phyloP scores from a whole-genome alignment of 306 rosid species.

The Cicer arietinum region DNA sequence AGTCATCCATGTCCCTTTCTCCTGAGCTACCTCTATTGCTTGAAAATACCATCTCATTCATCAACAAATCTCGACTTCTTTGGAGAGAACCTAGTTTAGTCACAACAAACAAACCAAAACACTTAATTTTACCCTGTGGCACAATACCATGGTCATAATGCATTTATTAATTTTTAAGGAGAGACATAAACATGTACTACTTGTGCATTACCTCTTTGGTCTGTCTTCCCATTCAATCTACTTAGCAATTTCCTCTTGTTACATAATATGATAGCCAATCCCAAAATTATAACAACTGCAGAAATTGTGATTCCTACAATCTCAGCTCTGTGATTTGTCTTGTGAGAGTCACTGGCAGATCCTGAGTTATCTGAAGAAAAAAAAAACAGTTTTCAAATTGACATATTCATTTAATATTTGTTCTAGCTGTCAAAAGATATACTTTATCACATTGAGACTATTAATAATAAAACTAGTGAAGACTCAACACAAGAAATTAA shows the following conservation, averaged over 20 bases:
- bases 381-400: constrained; percentile 1
- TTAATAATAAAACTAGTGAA: too few relatives aligned
- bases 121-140: not conserved
- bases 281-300: constrained; percentile 50
- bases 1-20: constrained; percentile 53
- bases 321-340: constrained; percentile 38
- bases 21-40: constrained; percentile 54
- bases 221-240: constrained; percentile 22
- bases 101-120: constrained; percentile 36
- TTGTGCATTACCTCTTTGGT: constrained; percentile 51
- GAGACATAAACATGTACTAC: not conserved
- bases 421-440: not conserved
- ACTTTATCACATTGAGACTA: too few relatives aligned
- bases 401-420: constrained; percentile 12
- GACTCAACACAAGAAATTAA: not conserved
- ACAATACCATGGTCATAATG: constrained; percentile 14
- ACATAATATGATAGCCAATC: constrained; percentile 46
- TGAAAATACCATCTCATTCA: constrained; percentile 54
- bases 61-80: constrained; percentile 60
- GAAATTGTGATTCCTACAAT: constrained; percentile 51
- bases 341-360: constrained; percentile 48
- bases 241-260: constrained; percentile 48
- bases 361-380: constrained; percentile 43
- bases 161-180: not conserved
- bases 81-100: constrained; percentile 55